Conservation (phyloP, 306 rosid genomes). For the Carpinus viminea region DNA sequence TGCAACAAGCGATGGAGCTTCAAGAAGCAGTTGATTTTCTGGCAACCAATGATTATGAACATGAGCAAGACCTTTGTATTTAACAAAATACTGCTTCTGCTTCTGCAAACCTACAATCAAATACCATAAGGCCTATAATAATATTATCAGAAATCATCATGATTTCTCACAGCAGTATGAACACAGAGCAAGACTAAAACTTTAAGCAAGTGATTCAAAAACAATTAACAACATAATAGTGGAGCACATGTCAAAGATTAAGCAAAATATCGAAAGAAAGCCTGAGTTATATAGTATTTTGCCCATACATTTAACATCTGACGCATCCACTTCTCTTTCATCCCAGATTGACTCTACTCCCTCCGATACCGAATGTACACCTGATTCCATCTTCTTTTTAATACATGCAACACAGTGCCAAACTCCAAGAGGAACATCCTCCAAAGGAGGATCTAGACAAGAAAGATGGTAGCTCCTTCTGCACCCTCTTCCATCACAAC, state of each 20-base stretch:
- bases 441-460: conserved; percentile 72
- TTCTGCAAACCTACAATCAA: conserved; percentile 37
- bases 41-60: conserved; percentile 61
- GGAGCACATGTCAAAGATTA: background rate
- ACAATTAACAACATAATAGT: background rate
- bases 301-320: conserved; percentile 49
- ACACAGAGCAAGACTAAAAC: background rate
- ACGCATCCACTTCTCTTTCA: conserved; percentile 42
- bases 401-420: conserved; percentile 66
- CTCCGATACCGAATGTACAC: conserved; percentile 62
- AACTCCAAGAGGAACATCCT: conserved; percentile 52
- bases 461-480: conserved; percentile 57
- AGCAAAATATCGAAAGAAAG: background rate
- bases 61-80: conserved; percentile 69
- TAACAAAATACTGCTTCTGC: conserved; percentile 57
- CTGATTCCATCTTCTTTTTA: conserved; percentile 57
- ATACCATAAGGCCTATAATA: conserved; percentile 14
- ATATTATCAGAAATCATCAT: conserved; percentile 13
- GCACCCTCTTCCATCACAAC: conserved; percentile 72
- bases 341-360: conserved; percentile 60
- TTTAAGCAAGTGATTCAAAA: conserved; percentile 5
- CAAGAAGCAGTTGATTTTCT: conserved; percentile 51
- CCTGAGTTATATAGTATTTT: background rate
- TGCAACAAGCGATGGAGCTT: conserved; percentile 52
- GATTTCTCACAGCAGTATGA: background rate